Base-by-base conservation (phyloP, 495 filamentous ascomycete genomes). In the Delitschia confertaspora region DNA sequence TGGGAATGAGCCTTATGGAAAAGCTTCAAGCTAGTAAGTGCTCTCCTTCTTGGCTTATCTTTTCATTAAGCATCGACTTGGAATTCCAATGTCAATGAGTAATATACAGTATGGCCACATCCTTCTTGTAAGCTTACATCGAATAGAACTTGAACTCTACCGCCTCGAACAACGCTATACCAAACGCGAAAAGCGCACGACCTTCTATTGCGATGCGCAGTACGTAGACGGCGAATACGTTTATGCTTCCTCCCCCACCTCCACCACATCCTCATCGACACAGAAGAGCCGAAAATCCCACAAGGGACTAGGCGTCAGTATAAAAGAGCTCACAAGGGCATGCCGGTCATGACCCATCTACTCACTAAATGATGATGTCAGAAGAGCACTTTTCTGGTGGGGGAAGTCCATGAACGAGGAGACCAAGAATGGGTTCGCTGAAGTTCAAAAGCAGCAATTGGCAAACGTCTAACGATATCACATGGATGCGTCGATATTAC, bases 211-310 rank as follows among this genome's bases (percentile, higher is more conserved):
- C 45, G 85, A 85, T 54, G 88, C 85, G 16, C 73, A 80, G 59
- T 95, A 95, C 61, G 80, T 94, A 53, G 83, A 93, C 61, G 86
- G 86, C 61, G 88, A 95, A 66, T 95, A 91, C 67, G 73, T 93
- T 57, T 87, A 82, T 68, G 53, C 33, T 10, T 34, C 45, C 9
- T 55, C 53, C 8, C 60, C 60, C 1, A 49, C 51, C 22, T 58
- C 47, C 24, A 11, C 48, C 11, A 38, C 53, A 1, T 53, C 52
- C 35, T 41, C 51, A 2, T 55, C 51, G 8, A 47, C 49, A 3
- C 35, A 45, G 41, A 37, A 18, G 21, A 56, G 53, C 26, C 48
- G 44, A 21, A 31, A 43, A 7, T 16, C 48, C 17, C 47, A 44
- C 47, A 56, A 51, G 27, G 38, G 37, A 10, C 47, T 43, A 4